A percentile compares a stretch with the other conserved stretches of the same genome.
phyloP scores from a whole-genome alignment of 768 basidiomycete genomes.

The Lentinula raphanica region DNA sequence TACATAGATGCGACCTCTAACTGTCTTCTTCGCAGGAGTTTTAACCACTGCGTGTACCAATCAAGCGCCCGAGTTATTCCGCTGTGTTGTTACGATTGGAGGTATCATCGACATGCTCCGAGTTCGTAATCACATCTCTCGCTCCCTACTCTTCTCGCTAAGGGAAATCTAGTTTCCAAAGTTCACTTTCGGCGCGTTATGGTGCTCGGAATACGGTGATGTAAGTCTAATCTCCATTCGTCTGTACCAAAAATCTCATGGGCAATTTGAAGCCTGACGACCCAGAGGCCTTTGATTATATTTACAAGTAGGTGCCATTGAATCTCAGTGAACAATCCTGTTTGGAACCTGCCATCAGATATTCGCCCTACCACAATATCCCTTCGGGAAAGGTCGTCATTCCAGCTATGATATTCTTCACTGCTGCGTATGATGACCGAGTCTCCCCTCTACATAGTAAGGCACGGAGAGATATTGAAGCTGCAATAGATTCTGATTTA shows the following conservation, averaged over 20 bases:
- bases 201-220: conserved; percentile 4
- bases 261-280: neutral
- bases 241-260: neutral
- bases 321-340: no score
- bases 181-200: conserved; percentile 1
- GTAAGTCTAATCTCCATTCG: neutral
- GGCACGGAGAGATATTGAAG: no score
- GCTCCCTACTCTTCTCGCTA: neutral
- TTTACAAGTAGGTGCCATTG: no score
- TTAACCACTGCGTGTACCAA: conserved; percentile 2
- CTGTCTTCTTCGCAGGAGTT: neutral
- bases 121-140: neutral
- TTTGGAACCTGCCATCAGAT: no score
- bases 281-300: conserved; percentile 1
- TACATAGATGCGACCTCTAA: neutral
- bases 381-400: neutral
- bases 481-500: no score
- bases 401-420: conserved; percentile 5
- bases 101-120: conserved; percentile 6
- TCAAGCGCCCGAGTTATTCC: conserved; percentile 4
- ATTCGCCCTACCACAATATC: conserved; percentile 5
- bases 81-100: conserved; percentile 1
- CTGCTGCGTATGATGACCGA: conserved; percentile 5
- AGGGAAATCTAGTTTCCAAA: neutral
- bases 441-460: conserved; percentile 2